Percentiles rank a stretch among this genome's conserved stretches.
Conservation (phyloP, 257 asterid species). For the Salvia hispanica region DNA sequence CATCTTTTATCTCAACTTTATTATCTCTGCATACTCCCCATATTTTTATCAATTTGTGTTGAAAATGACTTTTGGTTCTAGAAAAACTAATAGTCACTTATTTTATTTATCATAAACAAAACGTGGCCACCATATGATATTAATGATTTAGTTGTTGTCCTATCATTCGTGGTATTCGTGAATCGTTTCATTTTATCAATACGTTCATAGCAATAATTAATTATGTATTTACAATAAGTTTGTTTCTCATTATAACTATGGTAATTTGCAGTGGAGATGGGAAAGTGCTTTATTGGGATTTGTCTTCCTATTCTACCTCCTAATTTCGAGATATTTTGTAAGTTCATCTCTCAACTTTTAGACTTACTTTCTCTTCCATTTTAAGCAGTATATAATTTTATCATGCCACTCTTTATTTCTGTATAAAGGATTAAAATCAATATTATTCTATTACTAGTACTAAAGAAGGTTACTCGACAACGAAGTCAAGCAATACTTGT, state of each 20-base stretch:
- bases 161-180: background rate
- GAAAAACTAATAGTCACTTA: background rate
- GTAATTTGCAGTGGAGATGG: slow-evolving; percentile 94
- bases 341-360: slow-evolving; percentile 36
- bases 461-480: background rate
- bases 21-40: background rate
- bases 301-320: slow-evolving; percentile 85
- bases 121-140: slow-evolving; percentile 17
- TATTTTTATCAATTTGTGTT: slow-evolving; percentile 2
- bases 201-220: no score
- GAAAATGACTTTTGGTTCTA: slow-evolving; percentile 17
- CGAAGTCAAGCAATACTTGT: background rate
- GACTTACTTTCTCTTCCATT: background rate
- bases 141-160: slow-evolving; percentile 6
- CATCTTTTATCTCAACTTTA: slow-evolving; percentile 18
- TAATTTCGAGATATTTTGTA: slow-evolving; percentile 73
- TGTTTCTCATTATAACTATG: background rate
- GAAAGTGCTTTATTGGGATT: slow-evolving; percentile 88
- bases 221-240: no score
- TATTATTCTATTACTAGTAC: no score
- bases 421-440: no score
- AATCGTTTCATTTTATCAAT: no score
- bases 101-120: background rate
- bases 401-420: background rate
- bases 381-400: background rate